A percentile compares a stretch with the other conserved stretches of the same genome.
These are phyloP conservation scores for Aspergillus sp. DNA, from an alignment of 2,329 filamentous ascomycete genomes.

Conservation along the genomic window DNA sequence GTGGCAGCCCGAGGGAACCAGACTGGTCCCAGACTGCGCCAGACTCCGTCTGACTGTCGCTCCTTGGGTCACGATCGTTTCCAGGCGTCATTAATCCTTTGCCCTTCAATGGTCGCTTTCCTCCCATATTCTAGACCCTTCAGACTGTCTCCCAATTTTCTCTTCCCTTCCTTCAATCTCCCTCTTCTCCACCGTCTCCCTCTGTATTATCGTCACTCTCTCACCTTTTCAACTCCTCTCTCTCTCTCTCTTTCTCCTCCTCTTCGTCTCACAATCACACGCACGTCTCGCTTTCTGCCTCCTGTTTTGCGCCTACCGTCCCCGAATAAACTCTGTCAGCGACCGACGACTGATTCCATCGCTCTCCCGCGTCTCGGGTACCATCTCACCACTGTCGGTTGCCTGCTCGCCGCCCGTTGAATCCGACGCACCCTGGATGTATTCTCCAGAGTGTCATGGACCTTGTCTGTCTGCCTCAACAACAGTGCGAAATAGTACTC, in stretches of 20 bases:
- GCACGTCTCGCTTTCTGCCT: conserved; percentile 15
- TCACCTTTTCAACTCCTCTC: conserved; percentile 7
- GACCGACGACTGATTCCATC: not conserved
- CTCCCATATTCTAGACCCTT: conserved; percentile 16
- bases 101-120: conserved; percentile 19
- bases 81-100: conserved; percentile 20
- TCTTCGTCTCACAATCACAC: not conserved
- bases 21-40: too few species aligned
- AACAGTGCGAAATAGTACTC: conserved; percentile 25
- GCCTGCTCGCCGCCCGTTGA: conserved; percentile 8
- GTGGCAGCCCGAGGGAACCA: conserved; percentile 16
- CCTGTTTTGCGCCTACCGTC: conserved; percentile 7
- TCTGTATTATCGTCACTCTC: conserved; percentile 15
- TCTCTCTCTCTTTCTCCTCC: not conserved
- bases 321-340: not conserved
- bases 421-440: conserved; percentile 29
- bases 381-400: conserved; percentile 1
- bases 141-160: conserved; percentile 15
- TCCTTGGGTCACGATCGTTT: conserved; percentile 15
- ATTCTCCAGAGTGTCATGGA: conserved; percentile 34
- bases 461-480: conserved; percentile 25
- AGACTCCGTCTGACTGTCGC: not conserved
- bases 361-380: not conserved
- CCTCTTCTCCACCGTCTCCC: conserved; percentile 19
- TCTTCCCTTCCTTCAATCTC: conserved; percentile 19